Conservation (phyloP, 176 grass and related monocot species). For the Echinochloa phyllopogon region DNA sequence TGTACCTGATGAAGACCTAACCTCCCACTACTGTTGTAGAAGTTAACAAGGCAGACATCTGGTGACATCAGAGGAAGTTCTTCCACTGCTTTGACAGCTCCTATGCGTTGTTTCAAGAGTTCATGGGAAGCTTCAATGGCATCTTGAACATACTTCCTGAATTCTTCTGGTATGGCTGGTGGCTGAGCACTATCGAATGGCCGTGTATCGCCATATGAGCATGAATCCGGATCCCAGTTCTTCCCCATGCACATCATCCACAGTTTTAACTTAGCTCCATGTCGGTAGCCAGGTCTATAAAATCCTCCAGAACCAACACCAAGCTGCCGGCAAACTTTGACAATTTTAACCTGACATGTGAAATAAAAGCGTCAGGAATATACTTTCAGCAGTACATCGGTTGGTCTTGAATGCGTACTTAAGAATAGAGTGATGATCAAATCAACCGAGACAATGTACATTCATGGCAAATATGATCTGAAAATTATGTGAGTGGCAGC, state of each 20-base stretch:
- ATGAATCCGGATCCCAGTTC: constrained; percentile 69
- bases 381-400: background rate
- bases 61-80: constrained; percentile 55
- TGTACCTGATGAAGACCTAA: constrained; percentile 75
- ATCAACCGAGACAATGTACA: background rate
- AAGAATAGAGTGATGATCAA: background rate
- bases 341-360: constrained; percentile 57
- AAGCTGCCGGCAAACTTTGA: constrained; percentile 53
- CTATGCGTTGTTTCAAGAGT: constrained; percentile 20
- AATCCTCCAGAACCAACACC: constrained; percentile 58
- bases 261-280: constrained; percentile 50
- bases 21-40: constrained; percentile 43
- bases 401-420: background rate
- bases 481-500: background rate
- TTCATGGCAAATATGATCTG: background rate
- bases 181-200: constrained; percentile 46
- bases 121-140: constrained; percentile 50
- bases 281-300: constrained; percentile 60
- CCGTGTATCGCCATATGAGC: constrained; percentile 39
- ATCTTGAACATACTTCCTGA: constrained; percentile 40
- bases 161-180: constrained; percentile 53
- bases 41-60: constrained; percentile 75
- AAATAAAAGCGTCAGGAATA: background rate
- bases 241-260: constrained; percentile 72
- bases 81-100: background rate